These are phyloP conservation scores for Penicillium maclennaniae DNA, from an alignment of 495 filamentous ascomycete species.

Conservation along the genomic window DNA sequence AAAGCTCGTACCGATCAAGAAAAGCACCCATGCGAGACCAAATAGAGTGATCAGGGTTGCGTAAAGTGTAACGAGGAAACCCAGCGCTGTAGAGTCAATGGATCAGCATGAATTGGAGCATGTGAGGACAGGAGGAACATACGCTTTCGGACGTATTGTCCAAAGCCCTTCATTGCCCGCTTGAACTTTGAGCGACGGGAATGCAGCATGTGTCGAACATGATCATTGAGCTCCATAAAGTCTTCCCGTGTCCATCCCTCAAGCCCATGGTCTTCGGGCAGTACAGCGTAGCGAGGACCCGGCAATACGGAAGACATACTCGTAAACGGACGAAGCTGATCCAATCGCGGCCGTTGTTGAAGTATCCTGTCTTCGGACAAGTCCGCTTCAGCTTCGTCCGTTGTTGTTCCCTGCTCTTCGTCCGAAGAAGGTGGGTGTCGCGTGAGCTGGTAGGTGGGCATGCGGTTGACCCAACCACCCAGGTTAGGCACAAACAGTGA, in stretches of 20 bases:
- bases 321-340: conserved; percentile 24
- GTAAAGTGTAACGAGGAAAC: conserved; percentile 73
- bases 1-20: conserved; percentile 57
- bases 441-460: conserved; percentile 70
- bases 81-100: conserved; percentile 47
- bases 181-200: conserved; percentile 72
- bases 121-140: conserved; percentile 19
- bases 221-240: conserved; percentile 69
- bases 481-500: conserved; percentile 73
- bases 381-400: conserved; percentile 29
- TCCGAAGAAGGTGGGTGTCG: conserved; percentile 33
- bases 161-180: conserved; percentile 68
- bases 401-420: conserved; percentile 30
- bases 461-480: conserved; percentile 60
- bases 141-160: conserved; percentile 67
- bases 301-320: conserved; percentile 34
- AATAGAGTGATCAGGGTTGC: conserved; percentile 78
- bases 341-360: conserved; percentile 24
- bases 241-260: conserved; percentile 68
- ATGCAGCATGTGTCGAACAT: conserved; percentile 78
- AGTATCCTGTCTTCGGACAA: conserved; percentile 20
- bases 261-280: conserved; percentile 57
- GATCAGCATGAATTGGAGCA: not conserved
- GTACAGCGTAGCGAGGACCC: conserved; percentile 37
- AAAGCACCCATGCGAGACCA: conserved; percentile 78